phyloP scores from a whole-genome alignment of 495 filamentous ascomycete species.

The Staphylotrichum longicolle region DNA sequence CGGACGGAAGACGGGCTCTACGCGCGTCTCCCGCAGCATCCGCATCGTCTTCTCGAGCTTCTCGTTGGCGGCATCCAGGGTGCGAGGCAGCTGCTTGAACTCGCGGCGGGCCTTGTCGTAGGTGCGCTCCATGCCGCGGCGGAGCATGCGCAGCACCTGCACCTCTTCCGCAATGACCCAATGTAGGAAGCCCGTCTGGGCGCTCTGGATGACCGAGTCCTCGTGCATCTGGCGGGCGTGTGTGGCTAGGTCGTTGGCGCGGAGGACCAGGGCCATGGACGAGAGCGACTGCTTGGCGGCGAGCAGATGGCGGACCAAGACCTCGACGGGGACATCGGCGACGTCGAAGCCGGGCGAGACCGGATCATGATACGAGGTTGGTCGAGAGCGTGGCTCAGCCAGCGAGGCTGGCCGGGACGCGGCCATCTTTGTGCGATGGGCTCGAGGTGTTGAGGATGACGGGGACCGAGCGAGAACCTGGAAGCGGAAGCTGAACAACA shows the following conservation, averaged over 20 bases:
- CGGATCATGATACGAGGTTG: constrained; percentile 17
- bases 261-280: constrained; percentile 79
- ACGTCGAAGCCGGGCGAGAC: constrained; percentile 26
- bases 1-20: constrained; percentile 72
- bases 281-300: constrained; percentile 87
- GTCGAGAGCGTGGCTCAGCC: constrained; percentile 15
- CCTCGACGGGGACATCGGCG: constrained; percentile 58
- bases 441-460: not conserved
- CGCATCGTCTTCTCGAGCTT: constrained; percentile 70
- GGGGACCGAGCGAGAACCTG: not conserved
- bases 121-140: constrained; percentile 54
- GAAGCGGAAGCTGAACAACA: not conserved
- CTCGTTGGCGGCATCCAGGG: constrained; percentile 70
- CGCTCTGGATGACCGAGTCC: constrained; percentile 71
- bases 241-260: constrained; percentile 83
- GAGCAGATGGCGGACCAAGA: constrained; percentile 76
- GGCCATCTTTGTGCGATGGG: constrained; percentile 13
- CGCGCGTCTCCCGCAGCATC: constrained; percentile 64
- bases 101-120: constrained; percentile 49
- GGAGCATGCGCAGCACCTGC: constrained; percentile 64
- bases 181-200: constrained; percentile 74
- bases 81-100: constrained; percentile 59
- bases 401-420: constrained; percentile 22
- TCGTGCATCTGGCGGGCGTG: constrained; percentile 72
- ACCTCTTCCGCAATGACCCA: constrained; percentile 71